These are phyloP conservation scores for Brassica nigra DNA, from an alignment of 345 rosid genomes.

Conservation along the genomic window DNA sequence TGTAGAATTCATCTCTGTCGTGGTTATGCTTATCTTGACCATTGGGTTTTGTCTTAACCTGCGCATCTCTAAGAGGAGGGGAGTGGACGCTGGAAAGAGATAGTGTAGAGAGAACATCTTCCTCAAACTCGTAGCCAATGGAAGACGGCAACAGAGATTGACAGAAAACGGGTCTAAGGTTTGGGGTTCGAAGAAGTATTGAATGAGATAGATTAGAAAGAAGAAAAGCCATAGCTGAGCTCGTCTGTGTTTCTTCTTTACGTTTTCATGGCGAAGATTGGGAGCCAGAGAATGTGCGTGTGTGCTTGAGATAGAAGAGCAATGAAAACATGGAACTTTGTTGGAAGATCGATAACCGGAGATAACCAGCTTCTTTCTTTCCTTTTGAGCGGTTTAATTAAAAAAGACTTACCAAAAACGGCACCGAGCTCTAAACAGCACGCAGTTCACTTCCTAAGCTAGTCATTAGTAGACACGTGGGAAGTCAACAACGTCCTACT, in stretches of 20 bases:
- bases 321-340: constrained; percentile 27
- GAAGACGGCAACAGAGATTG: constrained; percentile 25
- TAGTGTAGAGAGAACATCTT: constrained; percentile 21
- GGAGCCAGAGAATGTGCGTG: constrained; percentile 37
- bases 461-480: background rate
- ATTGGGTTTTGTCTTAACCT: constrained; percentile 41
- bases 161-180: constrained; percentile 44
- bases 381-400: background rate
- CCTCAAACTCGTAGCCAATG: constrained; percentile 18
- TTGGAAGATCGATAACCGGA: constrained; percentile 26
- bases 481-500: background rate
- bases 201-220: constrained; percentile 69
- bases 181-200: constrained; percentile 53
- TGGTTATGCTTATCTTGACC: constrained; percentile 47
- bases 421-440: too few relatives aligned
- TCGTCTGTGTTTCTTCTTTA: constrained; percentile 17
- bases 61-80: constrained; percentile 51
- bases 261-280: constrained; percentile 36
- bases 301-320: constrained; percentile 8
- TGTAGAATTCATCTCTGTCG: constrained; percentile 68
- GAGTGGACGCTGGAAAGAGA: constrained; percentile 37
- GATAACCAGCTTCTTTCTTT: background rate
- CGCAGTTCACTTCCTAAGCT: too few relatives aligned
- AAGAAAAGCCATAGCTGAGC: constrained; percentile 68
- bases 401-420: too few relatives aligned